Base-by-base conservation (phyloP, 1,284 basidiomycete species). In the Coriolopsis trogii region DNA sequence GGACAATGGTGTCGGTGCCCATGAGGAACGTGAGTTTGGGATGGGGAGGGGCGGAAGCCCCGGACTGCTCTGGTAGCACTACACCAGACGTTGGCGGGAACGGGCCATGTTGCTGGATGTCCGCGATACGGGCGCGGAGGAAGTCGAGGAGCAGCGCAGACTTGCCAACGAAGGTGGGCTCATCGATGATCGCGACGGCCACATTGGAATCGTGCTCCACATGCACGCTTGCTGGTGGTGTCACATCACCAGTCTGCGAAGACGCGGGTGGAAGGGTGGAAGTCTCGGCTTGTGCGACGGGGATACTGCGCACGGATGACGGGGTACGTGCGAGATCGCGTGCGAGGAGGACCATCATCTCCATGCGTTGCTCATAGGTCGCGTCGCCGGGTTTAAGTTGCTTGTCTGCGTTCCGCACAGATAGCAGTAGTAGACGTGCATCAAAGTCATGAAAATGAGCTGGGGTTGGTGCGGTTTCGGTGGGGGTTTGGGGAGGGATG, bases 341-440 rank as follows among this genome's bases (percentile, higher is more conserved):
- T 0, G 87, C 79, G 21, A 93, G 74, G 20, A 85, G 74, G 34
- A 71, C 64, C 85, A 95, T 94, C 91, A 95, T 94, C 62, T 89
- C 84, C 16, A 93, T 70, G 23, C 93, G 81, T 64, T 95, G 91
- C 15, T 73, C 64, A 53, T 85, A 80, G 0, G 84, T 83, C 26
- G 92, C 90, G 67, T 95, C 93, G 3, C 81, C 77, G 0, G 82
- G 72, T 59, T 85, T 85, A 28, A 89, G 75, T 3, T 73, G 65
- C 70, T 99, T 99, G 73, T 98, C 95, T 1, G 86, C 93, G 61
- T 99, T 98, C 44, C 85, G 82, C 12, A 93, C 84, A 13, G 93
- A 94, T 39, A 97, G 82, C 1, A 98, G 77, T 3, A 98, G 78
- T 0, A 98, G 74, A 49, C 81, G 85, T 0, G 92, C 89, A 51